These are phyloP conservation scores for Brassica nigra DNA, from an alignment of 345 rosid genomes.

Conservation along the genomic window DNA sequence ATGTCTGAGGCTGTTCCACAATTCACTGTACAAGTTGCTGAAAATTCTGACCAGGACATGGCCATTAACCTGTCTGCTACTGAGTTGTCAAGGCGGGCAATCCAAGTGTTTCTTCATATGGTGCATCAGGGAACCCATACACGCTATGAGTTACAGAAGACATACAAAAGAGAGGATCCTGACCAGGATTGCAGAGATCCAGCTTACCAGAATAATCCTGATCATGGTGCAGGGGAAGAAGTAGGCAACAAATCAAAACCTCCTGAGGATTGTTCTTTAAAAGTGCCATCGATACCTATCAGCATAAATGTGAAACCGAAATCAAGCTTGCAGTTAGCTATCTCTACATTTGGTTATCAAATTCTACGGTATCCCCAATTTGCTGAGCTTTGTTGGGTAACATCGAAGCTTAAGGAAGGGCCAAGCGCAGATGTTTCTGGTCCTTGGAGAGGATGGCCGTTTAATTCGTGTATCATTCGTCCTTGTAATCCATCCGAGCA, in stretches of 20 bases:
- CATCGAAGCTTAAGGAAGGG: constrained; percentile 92
- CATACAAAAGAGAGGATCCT: constrained; percentile 36
- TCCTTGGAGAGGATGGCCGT: constrained; percentile 96
- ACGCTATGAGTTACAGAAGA: constrained; percentile 35
- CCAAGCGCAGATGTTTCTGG: constrained; percentile 78
- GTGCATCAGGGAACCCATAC: constrained; percentile 64
- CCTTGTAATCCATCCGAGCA: constrained; percentile 56
- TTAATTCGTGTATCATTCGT: constrained; percentile 84
- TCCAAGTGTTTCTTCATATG: constrained; percentile 65
- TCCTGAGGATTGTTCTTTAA: constrained; percentile 43
- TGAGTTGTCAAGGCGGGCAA: constrained; percentile 64
- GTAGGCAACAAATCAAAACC: constrained; percentile 37
- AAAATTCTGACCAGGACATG: constrained; percentile 54
- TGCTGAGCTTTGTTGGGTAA: constrained; percentile 97
- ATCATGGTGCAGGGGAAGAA: constrained; percentile 35
- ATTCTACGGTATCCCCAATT: constrained; percentile 88
- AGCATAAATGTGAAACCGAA: constrained; percentile 65
- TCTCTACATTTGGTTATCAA: constrained; percentile 84
- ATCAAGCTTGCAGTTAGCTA: constrained; percentile 68
- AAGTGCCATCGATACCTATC: constrained; percentile 46
- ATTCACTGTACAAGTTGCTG: constrained; percentile 59
- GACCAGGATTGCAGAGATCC: constrained; percentile 34
- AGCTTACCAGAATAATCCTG: constrained; percentile 22
- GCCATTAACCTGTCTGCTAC: constrained; percentile 64
- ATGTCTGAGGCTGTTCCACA: constrained; percentile 57